Percentiles rank a stretch among this genome's conserved stretches.
Conservation (phyloP, 306 rosid genomes). For the Cucumis cinereus region DNA sequence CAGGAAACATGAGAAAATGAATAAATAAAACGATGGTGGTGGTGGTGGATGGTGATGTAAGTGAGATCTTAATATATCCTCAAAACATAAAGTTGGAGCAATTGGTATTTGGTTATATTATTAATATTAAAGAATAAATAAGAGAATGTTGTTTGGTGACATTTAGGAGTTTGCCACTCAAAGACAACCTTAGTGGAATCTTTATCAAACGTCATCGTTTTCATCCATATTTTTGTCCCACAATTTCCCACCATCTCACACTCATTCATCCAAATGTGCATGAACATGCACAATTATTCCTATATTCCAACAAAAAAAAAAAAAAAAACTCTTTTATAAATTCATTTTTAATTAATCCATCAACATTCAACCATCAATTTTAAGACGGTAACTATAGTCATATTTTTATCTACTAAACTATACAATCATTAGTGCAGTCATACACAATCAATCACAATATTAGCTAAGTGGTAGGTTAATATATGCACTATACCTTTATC, state of each 20-base stretch:
- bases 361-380: no score
- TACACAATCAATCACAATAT: no score
- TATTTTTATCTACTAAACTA: no score
- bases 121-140: not conserved
- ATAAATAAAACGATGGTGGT: no score
- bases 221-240: not conserved
- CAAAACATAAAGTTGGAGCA: not conserved
- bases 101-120: not conserved
- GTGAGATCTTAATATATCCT: not conserved
- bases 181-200: constrained; percentile 7
- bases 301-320: not conserved
- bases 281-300: not conserved
- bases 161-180: not conserved
- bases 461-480: no score
- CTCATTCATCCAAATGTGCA: not conserved
- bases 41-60: not conserved
- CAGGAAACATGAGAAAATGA: no score
- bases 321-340: no score
- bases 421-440: no score
- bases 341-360: no score
- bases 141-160: not conserved
- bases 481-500: no score
- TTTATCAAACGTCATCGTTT: not conserved
- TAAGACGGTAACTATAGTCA: no score
- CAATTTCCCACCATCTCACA: not conserved